Percentiles rank a stretch among this genome's conserved stretches.
These are phyloP conservation scores for Pleomassaria siparia DNA, from an alignment of 2,329 filamentous ascomycete genomes.

Conservation along the genomic window DNA sequence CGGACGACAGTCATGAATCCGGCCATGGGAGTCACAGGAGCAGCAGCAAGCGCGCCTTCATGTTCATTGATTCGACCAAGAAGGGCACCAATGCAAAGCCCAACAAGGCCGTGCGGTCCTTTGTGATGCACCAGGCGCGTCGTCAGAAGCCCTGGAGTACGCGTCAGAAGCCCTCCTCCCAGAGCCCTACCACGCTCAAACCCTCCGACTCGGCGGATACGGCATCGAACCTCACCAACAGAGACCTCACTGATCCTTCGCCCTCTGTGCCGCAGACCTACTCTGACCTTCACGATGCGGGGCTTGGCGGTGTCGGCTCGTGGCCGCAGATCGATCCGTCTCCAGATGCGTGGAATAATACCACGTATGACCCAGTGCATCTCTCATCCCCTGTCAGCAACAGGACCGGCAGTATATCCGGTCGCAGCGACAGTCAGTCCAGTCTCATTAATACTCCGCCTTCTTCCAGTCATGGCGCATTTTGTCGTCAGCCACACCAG, in stretches of 20 bases:
- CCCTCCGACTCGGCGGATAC: no score
- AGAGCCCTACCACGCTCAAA: constrained; percentile 6
- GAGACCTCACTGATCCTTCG: neutral
- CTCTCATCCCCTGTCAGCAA: constrained; percentile 19
- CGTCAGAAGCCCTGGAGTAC: constrained; percentile 37
- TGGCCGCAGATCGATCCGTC: constrained; percentile 8
- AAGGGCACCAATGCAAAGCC: constrained; percentile 34
- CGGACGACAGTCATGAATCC: constrained; percentile 8
- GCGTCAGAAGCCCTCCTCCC: constrained; percentile 22
- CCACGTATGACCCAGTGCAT: constrained; percentile 3
- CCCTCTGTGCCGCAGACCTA: constrained; percentile 6
- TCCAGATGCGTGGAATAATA: constrained; percentile 10
- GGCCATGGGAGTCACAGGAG: constrained; percentile 7
- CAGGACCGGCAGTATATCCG: constrained; percentile 17
- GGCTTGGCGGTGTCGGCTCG: constrained; percentile 2
- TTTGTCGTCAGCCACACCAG: constrained; percentile 11
- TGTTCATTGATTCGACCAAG: constrained; percentile 39
- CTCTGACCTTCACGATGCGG: constrained; percentile 4
- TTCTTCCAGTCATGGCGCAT: constrained; percentile 15
- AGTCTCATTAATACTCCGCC: constrained; percentile 14
- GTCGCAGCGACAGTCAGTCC: constrained; percentile 12
- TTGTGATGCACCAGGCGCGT: constrained; percentile 40
- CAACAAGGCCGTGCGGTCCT: constrained; percentile 34
- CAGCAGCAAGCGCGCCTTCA: constrained; percentile 26
- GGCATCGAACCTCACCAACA: neutral